A percentile compares a stretch with the other conserved stretches of the same genome.
Evolutionary conservation across 441 rosid species (phyloP).

Genomic region (Isatis lusitanica): DNA sequence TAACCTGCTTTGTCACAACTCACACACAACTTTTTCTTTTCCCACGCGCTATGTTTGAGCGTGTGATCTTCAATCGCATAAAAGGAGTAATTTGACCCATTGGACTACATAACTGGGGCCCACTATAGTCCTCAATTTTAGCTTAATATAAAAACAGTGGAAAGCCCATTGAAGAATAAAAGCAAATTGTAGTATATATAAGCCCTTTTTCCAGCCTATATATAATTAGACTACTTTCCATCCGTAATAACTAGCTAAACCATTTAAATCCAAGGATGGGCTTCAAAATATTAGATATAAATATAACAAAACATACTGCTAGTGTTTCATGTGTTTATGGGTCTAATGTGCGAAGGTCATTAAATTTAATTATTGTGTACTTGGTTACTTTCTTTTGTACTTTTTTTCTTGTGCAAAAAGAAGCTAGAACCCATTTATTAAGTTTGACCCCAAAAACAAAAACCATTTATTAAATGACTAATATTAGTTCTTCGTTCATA

Average conservation of each 20-base stretch:
- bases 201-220: background rate
- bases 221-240: background rate
- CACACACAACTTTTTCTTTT: background rate
- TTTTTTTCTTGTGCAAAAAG: background rate
- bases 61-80: background rate
- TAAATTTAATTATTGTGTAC: background rate
- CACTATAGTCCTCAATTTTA: background rate
- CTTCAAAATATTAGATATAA: background rate
- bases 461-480: background rate
- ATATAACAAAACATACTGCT: background rate
- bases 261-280: background rate
- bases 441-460: too few relatives aligned
- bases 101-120: background rate
- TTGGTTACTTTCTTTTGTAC: background rate
- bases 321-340: background rate
- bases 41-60: background rate
- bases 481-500: background rate
- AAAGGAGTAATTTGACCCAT: background rate
- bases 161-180: background rate
- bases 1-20: conserved; percentile 1
- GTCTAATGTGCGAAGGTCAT: background rate
- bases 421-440: background rate
- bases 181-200: background rate
- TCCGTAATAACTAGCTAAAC: background rate
- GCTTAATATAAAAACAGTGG: background rate